phyloP scores from a whole-genome alignment of 2,329 filamentous ascomycete genomes.

The Trichoderma asperellum region DNA sequence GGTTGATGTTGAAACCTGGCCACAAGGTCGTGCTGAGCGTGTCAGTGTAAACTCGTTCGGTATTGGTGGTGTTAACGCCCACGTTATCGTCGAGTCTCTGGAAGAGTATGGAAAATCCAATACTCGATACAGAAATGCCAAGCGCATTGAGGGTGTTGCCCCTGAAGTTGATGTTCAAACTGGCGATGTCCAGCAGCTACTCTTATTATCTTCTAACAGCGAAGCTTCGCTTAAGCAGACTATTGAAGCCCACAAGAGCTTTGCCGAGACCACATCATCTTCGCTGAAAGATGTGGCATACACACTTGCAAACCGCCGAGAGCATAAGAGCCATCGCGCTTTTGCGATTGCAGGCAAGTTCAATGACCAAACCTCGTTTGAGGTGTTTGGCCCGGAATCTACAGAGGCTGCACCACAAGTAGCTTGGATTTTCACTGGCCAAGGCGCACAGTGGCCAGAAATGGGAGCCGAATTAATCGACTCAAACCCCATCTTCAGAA shows the following conservation, averaged over 20 bases:
- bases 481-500: conserved; percentile 15
- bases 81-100: conserved; percentile 33
- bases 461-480: conserved; percentile 38
- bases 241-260: conserved; percentile 31
- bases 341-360: conserved; percentile 23
- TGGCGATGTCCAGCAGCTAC: conserved; percentile 18
- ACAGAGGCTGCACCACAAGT: conserved; percentile 20
- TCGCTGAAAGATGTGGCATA: conserved; percentile 15
- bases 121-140: background rate
- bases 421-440: conserved; percentile 41
- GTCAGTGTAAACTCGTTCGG: conserved; percentile 47
- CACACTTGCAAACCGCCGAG: conserved; percentile 34
- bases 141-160: background rate
- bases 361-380: conserved; percentile 12
- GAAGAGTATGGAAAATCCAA: background rate
- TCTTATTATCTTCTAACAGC: conserved; percentile 34
- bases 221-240: background rate
- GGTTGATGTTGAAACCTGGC: conserved; percentile 34
- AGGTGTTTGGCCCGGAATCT: background rate
- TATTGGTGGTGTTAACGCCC: conserved; percentile 46
- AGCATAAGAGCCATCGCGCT: conserved; percentile 35
- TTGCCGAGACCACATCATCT: conserved; percentile 29
- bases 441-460: conserved; percentile 43
- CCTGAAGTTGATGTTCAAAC: background rate
- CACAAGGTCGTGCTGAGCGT: conserved; percentile 33